Evolutionary conservation across 1,139 yeast species (phyloP), one percentile per base, ranked within the genome.

Genomic region (Yamadazyma sp.): DNA sequence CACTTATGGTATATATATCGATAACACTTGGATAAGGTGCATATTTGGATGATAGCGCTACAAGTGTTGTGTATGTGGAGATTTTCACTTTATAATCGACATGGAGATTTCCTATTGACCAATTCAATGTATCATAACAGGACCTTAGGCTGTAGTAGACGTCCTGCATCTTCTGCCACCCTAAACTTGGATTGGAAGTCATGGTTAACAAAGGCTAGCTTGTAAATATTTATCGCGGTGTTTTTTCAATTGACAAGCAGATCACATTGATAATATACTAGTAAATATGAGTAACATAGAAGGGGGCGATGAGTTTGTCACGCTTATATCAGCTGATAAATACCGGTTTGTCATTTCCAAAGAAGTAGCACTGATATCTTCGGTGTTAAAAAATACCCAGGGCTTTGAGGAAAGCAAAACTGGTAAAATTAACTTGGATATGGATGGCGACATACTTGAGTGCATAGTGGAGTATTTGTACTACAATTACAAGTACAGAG

Each of bases 381-480:
- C 95, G 0, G 90, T 95, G 1, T 66, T 92, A 41, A 71, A 80
- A 43, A 80, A 82, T 36, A 82, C 85, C 59, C 79, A 86, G 39
- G 79, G 77, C 50, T 67, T 81, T 61, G 69, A 71, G 56, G 67
- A 84, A 62, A 71, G 79, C 59, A 48, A 67, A 54, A 61, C 77
- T 38, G 69, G 83, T 16, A 63, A 64, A 40, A 76, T 80, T 33
- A 56, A 55, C 23, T 58, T 80, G 35, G 86, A 86, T 44, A 78
- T 89, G 63, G 87, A 86, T 43, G 86, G 87, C 1, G 78, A 76
- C 38, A 72, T 90, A 13, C 64, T 92, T 34, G 86, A 82, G 47
- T 86, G 89, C 54, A 82, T 90, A 15, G 86, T 88, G 33, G 97
- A 92, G 50, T 92, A 92, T 53, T 63, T 92, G 29, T 82, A 86